Base-by-base conservation (phyloP, 441 rosid species). In the Brassica balearica region DNA sequence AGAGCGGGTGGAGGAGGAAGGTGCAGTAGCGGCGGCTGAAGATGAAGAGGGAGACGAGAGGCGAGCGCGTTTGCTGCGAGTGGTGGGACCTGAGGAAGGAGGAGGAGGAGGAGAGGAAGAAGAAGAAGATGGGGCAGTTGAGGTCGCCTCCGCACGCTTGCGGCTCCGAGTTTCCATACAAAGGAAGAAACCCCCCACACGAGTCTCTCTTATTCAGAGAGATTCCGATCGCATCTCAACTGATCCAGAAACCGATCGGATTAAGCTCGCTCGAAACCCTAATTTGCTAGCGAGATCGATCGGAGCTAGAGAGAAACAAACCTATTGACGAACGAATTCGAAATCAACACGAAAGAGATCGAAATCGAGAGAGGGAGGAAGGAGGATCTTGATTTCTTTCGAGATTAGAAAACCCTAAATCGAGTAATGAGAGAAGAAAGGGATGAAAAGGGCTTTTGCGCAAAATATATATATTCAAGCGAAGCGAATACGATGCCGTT, bases 121-220 rank as follows among this genome's bases (percentile, higher is more conserved):
- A 79, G 94, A 85, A 68, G 91, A 83, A 79, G 97, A 89, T 81
- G 95, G 95, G 92, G 97, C 94, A 84, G 97, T 72, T 90, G 97
- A 92, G 96, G 98, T 86, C 86, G 97, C 98, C 99, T 96, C 98
- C 97, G 98, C 99, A 96, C 99, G 93, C 94, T 96, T 96, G 88
- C 98, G 98, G 97, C 99, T 92, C 75, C 99, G 97, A 90, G 98
- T 96, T 96, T 96, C 99, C 99, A 94, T 96, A 96, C 99, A 96
- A 92, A 53, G 84, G 85, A 76, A 84, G 86, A 78, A 73, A 85
- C 89, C 87, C 82, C 80, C 78, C 14, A 9, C n/a, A 11, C 53
- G 60, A 79, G 65, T 71, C 67, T 62, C 66, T 62, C 38, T 27
- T 70, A 81, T 86, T 86, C 89, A 86, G 83, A 85, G 85, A 69